Base-by-base conservation (phyloP, 495 filamentous ascomycete species). In the Pseudotulostoma volvatum region DNA sequence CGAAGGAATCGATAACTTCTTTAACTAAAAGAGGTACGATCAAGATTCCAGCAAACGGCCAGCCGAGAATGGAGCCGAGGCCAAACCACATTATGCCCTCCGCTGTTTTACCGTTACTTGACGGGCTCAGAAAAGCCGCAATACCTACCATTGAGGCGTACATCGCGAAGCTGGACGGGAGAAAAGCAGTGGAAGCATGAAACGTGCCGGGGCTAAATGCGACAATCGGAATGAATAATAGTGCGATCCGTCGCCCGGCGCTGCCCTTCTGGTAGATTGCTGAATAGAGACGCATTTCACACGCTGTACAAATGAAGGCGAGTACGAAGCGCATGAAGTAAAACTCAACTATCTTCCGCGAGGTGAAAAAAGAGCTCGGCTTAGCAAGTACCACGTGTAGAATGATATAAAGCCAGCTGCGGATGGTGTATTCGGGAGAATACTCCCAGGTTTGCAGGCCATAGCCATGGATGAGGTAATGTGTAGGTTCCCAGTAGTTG, bases 401-500 rank as follows among this genome's bases (percentile, higher is more conserved):
- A n/a, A 67, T 75, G 18, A 92, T 64, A 53, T 99, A 99, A 20
- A 84, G 68, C 92, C 92, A 99, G 61, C 84, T 94, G 39, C 92
- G 79, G 49, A 99, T 93, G 20, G 84, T 83, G 55, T 84, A 96
- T 34, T 86, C 79, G 1, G 92, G 92, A 0, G 88, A 93, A 59
- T 96, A 99, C 55, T 99, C 92, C 92, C 92, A 99, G 11, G 92
- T 99, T 60, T 99, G 84, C 23, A 96, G 63, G 19, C 92, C 92
- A 52, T 88, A 87, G 51, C 84, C 82, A 65, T 94, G 85, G 42
- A 73, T 76, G 19, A 99, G 71, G 55, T 95, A 99, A 59, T 99
- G 92, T 0, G 85, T 76, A 1, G 92, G 90, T 50, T 99, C 92
- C 92, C 92, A 99, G 62, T 92, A 99, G 51, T 99, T 99, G 68